Conservation (phyloP, 805 yeast genomes). For the Ogataea methylovora region DNA sequence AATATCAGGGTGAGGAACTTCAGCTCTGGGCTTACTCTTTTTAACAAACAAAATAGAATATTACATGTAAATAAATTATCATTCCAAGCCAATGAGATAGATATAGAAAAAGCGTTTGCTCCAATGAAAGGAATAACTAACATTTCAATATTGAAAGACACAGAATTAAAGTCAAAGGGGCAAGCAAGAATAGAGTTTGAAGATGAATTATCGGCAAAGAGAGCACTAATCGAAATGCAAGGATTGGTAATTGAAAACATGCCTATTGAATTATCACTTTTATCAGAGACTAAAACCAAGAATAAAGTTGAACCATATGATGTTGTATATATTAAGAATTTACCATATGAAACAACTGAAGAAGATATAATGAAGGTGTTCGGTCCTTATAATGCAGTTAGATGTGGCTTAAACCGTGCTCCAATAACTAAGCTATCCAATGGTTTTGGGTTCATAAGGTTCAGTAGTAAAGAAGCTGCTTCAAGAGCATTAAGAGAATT, state of each 20-base stretch:
- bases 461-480: conserved; percentile 34
- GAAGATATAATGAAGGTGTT: conserved; percentile 17
- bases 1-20: no score
- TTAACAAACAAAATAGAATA: conserved; percentile 4
- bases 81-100: conserved; percentile 14
- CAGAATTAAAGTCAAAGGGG: conserved; percentile 15
- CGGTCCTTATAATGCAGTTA: conserved; percentile 18
- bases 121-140: conserved; percentile 16
- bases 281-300: conserved; percentile 7
- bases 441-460: conserved; percentile 62
- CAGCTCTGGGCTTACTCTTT: no score
- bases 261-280: conserved; percentile 16
- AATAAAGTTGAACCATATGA: conserved; percentile 9
- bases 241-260: conserved; percentile 20
- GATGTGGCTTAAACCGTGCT: conserved; percentile 21
- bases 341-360: conserved; percentile 20
- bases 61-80: conserved; percentile 16
- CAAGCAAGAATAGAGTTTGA: conserved; percentile 18
- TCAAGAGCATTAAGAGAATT: conserved; percentile 36
- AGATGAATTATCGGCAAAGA: conserved; percentile 11
- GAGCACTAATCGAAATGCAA: conserved; percentile 23
- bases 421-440: conserved; percentile 20
- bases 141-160: conserved; percentile 9
- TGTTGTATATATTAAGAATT: conserved; percentile 17
- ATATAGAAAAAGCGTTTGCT: conserved; percentile 16